These are phyloP conservation scores for Meyerozyma carpophila DNA, from an alignment of 1,139 yeast species.

Conservation along the genomic window DNA sequence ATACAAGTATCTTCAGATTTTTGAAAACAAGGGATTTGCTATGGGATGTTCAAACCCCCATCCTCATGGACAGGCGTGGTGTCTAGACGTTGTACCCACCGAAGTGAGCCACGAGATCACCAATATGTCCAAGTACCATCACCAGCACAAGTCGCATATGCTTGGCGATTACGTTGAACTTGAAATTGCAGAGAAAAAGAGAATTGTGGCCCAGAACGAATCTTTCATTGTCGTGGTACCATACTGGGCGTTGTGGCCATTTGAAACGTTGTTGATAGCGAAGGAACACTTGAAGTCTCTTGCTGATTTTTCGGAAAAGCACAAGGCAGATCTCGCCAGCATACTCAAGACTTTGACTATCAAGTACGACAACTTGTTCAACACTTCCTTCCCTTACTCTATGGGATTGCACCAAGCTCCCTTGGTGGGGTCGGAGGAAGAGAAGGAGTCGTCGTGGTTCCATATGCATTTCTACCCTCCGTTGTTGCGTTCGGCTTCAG, in stretches of 20 bases:
- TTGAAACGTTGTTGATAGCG: conserved; percentile 60
- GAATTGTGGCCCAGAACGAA: conserved; percentile 58
- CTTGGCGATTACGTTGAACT: conserved; percentile 61
- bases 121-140: conserved; percentile 45
- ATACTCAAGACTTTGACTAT: conserved; percentile 52
- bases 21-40: conserved; percentile 73
- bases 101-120: conserved; percentile 60
- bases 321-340: conserved; percentile 53
- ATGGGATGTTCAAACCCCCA: conserved; percentile 85
- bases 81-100: conserved; percentile 60
- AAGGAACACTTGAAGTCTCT: conserved; percentile 51
- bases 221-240: conserved; percentile 70
- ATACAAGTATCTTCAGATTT: conserved; percentile 60
- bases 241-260: conserved; percentile 84
- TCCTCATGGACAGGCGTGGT: conserved; percentile 82
- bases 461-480: conserved; percentile 82
- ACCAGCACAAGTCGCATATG: conserved; percentile 43
- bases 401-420: conserved; percentile 81
- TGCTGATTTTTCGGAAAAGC: conserved; percentile 42
- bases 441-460: conserved; percentile 50
- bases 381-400: conserved; percentile 70
- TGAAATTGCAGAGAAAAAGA: conserved; percentile 46
- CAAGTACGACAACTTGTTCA: conserved; percentile 67
- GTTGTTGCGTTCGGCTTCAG: conserved; percentile 66
- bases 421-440: conserved; percentile 34